Evolutionary conservation across 2,329 filamentous ascomycete species (phyloP).

Genomic region (Pseudogymnoascus sp.): DNA sequence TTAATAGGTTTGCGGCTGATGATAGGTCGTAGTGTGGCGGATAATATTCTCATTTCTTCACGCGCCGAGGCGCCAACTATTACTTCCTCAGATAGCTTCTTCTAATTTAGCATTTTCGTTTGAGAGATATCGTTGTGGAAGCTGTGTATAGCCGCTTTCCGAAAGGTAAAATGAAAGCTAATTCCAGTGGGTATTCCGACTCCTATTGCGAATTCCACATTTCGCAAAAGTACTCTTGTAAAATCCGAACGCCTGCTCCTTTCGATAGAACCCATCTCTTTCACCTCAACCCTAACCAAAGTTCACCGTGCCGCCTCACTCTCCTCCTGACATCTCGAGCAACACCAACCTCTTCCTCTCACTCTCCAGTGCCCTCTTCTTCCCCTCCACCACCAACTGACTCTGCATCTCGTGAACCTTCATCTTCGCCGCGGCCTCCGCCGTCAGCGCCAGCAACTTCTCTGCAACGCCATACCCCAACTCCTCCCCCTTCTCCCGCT

Average conservation of each 20-base stretch:
- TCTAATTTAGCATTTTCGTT: not conserved
- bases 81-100: not conserved
- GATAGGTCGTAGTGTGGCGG: conserved; percentile 36
- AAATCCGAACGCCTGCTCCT: not conserved
- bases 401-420: conserved; percentile 20
- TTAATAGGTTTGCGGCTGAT: conserved; percentile 40
- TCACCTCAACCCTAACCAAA: not conserved
- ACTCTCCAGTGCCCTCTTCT: not conserved
- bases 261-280: not conserved
- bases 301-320: not conserved
- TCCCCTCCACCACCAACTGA: not conserved
- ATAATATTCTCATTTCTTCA: not conserved
- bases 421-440: conserved; percentile 19
- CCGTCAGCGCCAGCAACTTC: conserved; percentile 29
- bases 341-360: not conserved
- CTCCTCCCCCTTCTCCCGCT: conserved; percentile 35
- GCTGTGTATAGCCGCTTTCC: not conserved
- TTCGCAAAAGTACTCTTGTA: not conserved
- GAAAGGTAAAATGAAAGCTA: not conserved
- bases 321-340: not conserved
- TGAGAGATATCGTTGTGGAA: not conserved
- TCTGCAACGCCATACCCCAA: conserved; percentile 33
- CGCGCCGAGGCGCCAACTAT: conserved; percentile 1
- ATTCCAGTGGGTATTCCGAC: not conserved
- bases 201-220: not conserved